These are phyloP conservation scores for Colletotrichum liriopes DNA, from an alignment of 2,329 filamentous ascomycete genomes.

Conservation along the genomic window DNA sequence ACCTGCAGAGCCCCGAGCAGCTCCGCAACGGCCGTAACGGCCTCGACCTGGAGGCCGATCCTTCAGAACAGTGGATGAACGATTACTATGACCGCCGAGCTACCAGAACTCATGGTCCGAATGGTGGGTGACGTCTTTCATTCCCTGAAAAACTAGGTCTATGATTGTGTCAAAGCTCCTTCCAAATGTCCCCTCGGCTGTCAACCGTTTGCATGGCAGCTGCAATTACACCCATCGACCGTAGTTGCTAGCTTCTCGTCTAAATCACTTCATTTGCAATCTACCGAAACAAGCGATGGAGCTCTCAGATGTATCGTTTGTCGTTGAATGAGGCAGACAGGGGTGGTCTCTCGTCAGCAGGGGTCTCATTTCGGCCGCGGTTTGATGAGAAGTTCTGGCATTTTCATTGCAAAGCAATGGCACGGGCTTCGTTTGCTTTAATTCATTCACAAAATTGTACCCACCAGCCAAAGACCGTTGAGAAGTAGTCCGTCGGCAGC, in stretches of 20 bases:
- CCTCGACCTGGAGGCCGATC: constrained; percentile 17
- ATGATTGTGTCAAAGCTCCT: neutral
- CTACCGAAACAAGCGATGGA: neutral
- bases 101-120: constrained; percentile 35
- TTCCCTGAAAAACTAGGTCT: neutral
- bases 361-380: neutral
- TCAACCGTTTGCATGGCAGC: neutral
- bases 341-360: constrained; percentile 2
- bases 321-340: neutral
- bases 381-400: constrained; percentile 2
- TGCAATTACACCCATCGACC: neutral
- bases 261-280: neutral
- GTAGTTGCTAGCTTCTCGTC: constrained; percentile 3
- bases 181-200: neutral
- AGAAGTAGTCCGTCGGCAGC: neutral
- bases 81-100: constrained; percentile 40
- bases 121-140: constrained; percentile 28
- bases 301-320: neutral
- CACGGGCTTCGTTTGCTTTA: neutral
- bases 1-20: constrained; percentile 25
- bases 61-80: constrained; percentile 32
- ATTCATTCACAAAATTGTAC: neutral
- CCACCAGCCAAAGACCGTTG: neutral
- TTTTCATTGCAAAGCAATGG: neutral
- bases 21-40: constrained; percentile 19